Base-by-base conservation (phyloP, 192 early-diverging fungal genomes). In the Coemansia sp. region DNA sequence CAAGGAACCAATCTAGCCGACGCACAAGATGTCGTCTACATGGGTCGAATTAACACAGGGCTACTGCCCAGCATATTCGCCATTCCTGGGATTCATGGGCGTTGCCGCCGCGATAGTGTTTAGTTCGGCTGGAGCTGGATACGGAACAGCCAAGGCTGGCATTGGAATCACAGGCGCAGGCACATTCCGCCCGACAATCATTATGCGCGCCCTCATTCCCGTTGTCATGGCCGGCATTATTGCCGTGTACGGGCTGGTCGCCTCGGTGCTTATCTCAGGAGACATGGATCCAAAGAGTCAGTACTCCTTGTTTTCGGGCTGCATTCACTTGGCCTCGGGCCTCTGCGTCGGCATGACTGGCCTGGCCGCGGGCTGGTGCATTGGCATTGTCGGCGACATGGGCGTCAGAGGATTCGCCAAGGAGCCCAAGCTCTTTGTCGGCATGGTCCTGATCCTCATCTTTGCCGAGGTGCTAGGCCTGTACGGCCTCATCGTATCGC, bases 141-240 rank as follows among this genome's bases (percentile, higher is more conserved):
- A 98, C 77, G 98, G 98, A 25, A 99, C 98, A 32, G 93, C 94
- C 51, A 98, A 96, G 84, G 91, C 96, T 54, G 98, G 96, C 37
- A 90, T 99, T 42, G 96, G 96, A 69, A 95, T 99, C 76, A 87
- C 96, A 35, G 93, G 93, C 45, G 93, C 95, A 64, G 96, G 96
- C 77, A 91, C 96, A 11, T 93, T 99, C 80, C 87, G 91, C 40
- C 98, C 98, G 70, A 90, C 95, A 36, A 87, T 98, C 24, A 89
- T 93, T 65, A 91, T 93, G 92, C 91, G 92, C 73, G 89, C 88
- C 22, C 85, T 97, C 53, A 91, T 99, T 61, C 98, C 98, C 11
- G 96, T 98, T 27, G 93, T 99, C 76, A 99, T 99, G 98, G 92
- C 94, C 63, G 96, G 96, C 89, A 99, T 99, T 76, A 90, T 99